Percentiles rank a stretch among this genome's conserved stretches.
Conservation (phyloP, 768 basidiomycete genomes). For the Amanita polypyramis region DNA sequence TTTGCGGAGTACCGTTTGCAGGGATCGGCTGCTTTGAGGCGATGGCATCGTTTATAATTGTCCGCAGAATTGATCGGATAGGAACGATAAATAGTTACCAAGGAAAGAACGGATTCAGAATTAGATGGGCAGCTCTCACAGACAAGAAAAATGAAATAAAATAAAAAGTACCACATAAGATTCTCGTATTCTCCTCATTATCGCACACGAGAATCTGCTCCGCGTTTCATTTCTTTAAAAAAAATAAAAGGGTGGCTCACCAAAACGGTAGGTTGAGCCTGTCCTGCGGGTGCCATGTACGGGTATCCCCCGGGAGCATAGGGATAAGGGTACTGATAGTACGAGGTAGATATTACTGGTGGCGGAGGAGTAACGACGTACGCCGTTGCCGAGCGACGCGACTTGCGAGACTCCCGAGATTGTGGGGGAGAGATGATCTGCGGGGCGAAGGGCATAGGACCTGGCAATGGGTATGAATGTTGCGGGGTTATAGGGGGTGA, state of each 20-base stretch:
- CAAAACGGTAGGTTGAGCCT: neutral
- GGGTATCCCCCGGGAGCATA: neutral
- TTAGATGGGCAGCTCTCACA: neutral
- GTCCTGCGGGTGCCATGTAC: conserved; percentile 2
- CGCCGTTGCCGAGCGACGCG: conserved; percentile 1
- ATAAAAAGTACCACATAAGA: neutral
- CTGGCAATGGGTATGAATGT: neutral
- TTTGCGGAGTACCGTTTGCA: conserved; percentile 2
- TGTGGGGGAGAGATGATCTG: conserved; percentile 1
- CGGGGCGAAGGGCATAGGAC: conserved; percentile 6
- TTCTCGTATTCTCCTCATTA: neutral
- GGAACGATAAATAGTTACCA: neutral
- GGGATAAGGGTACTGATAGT: conserved; percentile 3
- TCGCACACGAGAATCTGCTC: neutral
- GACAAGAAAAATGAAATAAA: neutral
- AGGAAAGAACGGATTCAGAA: conserved; percentile 1
- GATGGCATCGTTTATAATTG: neutral
- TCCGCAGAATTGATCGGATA: neutral
- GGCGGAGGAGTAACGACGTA: conserved; percentile 8
- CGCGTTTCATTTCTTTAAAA: neutral
- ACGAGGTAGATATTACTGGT: neutral
- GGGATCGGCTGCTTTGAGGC: neutral
- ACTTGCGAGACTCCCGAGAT: conserved; percentile 4
- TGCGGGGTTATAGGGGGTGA: conserved; percentile 4
- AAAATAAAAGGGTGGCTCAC: conserved; percentile 1